Conservation (phyloP, 495 filamentous ascomycete species). For the Usnea hakonensis region DNA sequence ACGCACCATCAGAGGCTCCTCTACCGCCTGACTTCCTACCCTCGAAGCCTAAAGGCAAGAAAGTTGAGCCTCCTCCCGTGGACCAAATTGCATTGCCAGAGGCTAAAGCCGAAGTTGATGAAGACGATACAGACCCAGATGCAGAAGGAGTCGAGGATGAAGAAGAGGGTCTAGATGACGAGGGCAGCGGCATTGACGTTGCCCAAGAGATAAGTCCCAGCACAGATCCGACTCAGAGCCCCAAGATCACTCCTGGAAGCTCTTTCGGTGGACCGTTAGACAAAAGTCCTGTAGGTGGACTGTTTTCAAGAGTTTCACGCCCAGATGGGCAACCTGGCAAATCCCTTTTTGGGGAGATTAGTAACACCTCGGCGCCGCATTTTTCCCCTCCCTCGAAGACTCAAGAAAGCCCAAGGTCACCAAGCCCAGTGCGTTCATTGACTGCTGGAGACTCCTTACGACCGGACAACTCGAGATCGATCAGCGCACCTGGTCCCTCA, state of each 20-base stretch:
- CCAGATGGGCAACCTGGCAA: conserved; percentile 28
- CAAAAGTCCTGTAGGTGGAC: conserved; percentile 34
- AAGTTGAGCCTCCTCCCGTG: conserved; percentile 32
- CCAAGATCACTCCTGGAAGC: conserved; percentile 55
- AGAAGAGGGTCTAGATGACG: conserved; percentile 39
- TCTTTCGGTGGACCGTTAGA: conserved; percentile 50
- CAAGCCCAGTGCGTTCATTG: conserved; percentile 61
- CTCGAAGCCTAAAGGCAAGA: conserved; percentile 33
- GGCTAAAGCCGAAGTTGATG: conserved; percentile 28
- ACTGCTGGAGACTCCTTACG: conserved; percentile 40
- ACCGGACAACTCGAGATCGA: conserved; percentile 46
- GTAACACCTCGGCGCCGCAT: conserved; percentile 39
- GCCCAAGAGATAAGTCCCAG: conserved; percentile 58
- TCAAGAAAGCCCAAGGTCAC: conserved; percentile 62
- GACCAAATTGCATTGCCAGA: conserved; percentile 16
- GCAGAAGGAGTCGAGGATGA: conserved; percentile 30
- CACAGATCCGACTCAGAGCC: conserved; percentile 42
- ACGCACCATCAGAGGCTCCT: conserved; percentile 40
- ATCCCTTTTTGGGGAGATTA: conserved; percentile 61
- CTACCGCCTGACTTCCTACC: conserved; percentile 31
- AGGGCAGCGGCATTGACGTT: conserved; percentile 58
- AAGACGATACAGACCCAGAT: conserved; percentile 28
- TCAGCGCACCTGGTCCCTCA: conserved; percentile 47
- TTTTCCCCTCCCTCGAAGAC: conserved; percentile 48
- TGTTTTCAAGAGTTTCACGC: conserved; percentile 36